Base-by-base conservation (phyloP, 2,329 filamentous ascomycete species). In the Curvularia verruculosa region DNA sequence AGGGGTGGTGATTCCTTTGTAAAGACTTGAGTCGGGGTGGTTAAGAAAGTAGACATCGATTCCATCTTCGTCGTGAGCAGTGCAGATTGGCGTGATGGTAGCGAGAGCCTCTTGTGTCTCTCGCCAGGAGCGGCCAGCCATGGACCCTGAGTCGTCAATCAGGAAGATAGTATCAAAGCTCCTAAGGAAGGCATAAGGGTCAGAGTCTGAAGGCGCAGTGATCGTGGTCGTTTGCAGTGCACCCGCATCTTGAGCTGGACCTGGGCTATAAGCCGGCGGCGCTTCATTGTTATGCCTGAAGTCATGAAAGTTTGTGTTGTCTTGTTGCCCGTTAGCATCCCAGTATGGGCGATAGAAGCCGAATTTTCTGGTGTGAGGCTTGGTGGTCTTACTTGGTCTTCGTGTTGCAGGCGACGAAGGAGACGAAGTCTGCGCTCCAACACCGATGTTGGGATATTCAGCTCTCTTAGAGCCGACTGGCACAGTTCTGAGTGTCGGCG, bases 21-120 rank as follows among this genome's bases (percentile, higher is more conserved):
- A 93, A 4, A 85, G 85, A 0, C 81, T 78, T 0, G 78, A 75
- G n/a, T 81, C 79, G 58, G 74, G 60, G 71, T 89, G 84, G 78
- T 98, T 97, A 36, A 98, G 81, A 76, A 98, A 98, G 82, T 91
- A 92, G 61, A 98, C 81, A 72, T 98, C 94, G 65, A 98, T 87
- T 21, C 94, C 94, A 75, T 97, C 91, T 0, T 81, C 78, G 73
- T 98, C 94, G 74, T 90, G 87, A 3, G 81, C 74, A 1, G 91
- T 90, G 78, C 93, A 96, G 69, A 96, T 89, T 0, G 91, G 91
- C 0, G 91, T 85, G 69, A 98, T 92, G 46, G 86, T 82, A 29
- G 83, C 78, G 2, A 98, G 84, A 1, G 89, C 91, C 8, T 83
- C 80, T 24, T 83, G 79, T 0, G 91, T 90, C 75, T 97, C 90